Base-by-base conservation (phyloP, 805 yeast species). In the Barnettozyma pratensis region DNA sequence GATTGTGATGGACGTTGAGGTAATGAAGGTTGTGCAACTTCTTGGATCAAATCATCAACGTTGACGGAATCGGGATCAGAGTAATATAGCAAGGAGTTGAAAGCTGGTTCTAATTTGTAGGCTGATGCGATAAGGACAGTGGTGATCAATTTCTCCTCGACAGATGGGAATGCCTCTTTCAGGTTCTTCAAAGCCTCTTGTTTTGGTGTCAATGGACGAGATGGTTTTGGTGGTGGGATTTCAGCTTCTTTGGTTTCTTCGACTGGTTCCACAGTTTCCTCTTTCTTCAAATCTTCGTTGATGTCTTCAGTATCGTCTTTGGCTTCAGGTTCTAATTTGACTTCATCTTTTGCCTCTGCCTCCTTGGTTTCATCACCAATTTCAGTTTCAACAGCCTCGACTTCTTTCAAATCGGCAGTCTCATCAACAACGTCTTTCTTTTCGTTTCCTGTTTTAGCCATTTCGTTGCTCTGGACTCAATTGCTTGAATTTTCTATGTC, bases 111-210 rank as follows among this genome's bases (percentile, higher is more conserved):
- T 40, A 88, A 64, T 42, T 77, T 73, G 30, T 96, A 96, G 42
- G 76, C 79, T 19, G 96, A 81, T 3, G 98, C 98, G 62, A 94
- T 87, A 48, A 91, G 71, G 1, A 88, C 83, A 30, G 96, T 90
- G 47, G 82, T 80, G 53, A 88, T 73, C 57, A 82, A 78, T 52
- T 81, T 78, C 31, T 77, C 85, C 39, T 89, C 96, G 27, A 81
- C 67, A 14, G 72, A 69, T 1, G 99, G 98, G 65, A 92, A 92
- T 0, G 97, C 97, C 26, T 88, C 96, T 57, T 75, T 73, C 53
- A 92, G 73, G 39, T 87, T 83, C 44, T 75, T 70, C 52, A 74
- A 69, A 35, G 83, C 74, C 56, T 73, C 71, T 30, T 77, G 69
- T 37, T 73, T 69, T 26, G 88, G 85, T 5, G 86, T 76, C 30